Evolutionary conservation across 2,329 filamentous ascomycete genomes (phyloP), one percentile per base, ranked within the genome.

Genomic region (Calonectria multiphialidica): DNA sequence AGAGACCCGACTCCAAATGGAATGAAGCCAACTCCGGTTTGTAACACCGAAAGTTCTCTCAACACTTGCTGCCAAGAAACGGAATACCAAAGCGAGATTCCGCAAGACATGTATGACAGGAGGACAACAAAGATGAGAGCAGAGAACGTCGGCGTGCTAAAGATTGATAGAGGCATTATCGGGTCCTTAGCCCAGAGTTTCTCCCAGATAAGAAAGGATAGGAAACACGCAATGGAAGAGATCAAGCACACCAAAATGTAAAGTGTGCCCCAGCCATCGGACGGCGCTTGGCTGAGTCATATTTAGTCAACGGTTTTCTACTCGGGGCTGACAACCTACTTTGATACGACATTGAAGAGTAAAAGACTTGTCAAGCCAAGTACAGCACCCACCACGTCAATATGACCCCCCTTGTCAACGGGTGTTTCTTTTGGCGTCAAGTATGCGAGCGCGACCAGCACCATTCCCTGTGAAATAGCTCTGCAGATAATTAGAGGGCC

Each of bases 341-440:
- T 89, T 84, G 87, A 89, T 2, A 83, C 83, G 16, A 89, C 82
- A 67, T 87, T 89, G 67, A 88, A 88, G 0, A 88, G 74, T 1
- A 88, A 79, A 25, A 89, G 75, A 7, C 83, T 82, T 18, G 79
- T 74, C 2, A 84, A 79, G 1, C 83, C 86, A 8, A 87, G 78
- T 8, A 77, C 79, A 2, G 82, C 83, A 1, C 86, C 88, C 16
- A 85, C 66, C 74, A 80, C 85, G 67, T 82, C 81, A 4, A 81
- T 74, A 5, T 75, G 76, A 0, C 81, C 81, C 5, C 66, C 63
- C n/a, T 74, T 70, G 7, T 81, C 79, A 2, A 81, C 74, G 0
- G 78, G 80, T 1, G 44, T 67, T 30, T 80, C 80, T 2, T 62
- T 30, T 1, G 74, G 74, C 25, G 75, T 59, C 8, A 59, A 50